phyloP scores from a whole-genome alignment of 352 stramenopile species.

The Hyaloperonospora brassicae region DNA sequence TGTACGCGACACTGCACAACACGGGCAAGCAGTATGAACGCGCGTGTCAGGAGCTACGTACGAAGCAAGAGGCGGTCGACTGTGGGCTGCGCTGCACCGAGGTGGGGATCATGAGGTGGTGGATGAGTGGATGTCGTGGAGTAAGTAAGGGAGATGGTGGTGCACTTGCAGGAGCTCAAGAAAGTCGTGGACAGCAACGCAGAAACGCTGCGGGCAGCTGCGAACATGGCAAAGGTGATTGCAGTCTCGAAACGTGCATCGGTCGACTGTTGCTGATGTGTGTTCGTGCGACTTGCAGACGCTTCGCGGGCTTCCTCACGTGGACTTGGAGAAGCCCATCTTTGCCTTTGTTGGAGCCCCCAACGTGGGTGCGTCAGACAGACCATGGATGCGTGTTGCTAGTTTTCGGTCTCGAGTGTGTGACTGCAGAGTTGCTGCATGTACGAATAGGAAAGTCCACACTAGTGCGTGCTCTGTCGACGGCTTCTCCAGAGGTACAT shows the following conservation, averaged over 20 bases:
- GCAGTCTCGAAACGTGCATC: neutral
- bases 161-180: constrained; percentile 31
- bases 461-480: constrained; percentile 69
- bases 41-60: constrained; percentile 57
- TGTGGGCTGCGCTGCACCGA: constrained; percentile 69
- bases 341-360: constrained; percentile 80
- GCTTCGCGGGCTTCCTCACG: constrained; percentile 61
- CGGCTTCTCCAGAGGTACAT: constrained; percentile 65
- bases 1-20: constrained; percentile 75
- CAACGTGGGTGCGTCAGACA: constrained; percentile 59
- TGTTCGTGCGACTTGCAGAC: constrained; percentile 25
- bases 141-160: neutral
- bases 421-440: neutral
- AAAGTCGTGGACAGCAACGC: constrained; percentile 39
- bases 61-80: constrained; percentile 75
- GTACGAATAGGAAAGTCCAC: constrained; percentile 65
- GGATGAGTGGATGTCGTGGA: neutral
- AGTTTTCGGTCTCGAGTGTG: neutral
- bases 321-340: constrained; percentile 74
- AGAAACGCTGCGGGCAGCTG: constrained; percentile 34
- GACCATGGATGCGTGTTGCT: neutral
- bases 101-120: constrained; percentile 16
- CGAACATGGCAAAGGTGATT: constrained; percentile 55
- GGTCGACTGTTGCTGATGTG: neutral
- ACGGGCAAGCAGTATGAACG: constrained; percentile 62